Evolutionary conservation across 2,329 filamentous ascomycete species (phyloP).

Genomic region (Teratosphaeria gauchensis): DNA sequence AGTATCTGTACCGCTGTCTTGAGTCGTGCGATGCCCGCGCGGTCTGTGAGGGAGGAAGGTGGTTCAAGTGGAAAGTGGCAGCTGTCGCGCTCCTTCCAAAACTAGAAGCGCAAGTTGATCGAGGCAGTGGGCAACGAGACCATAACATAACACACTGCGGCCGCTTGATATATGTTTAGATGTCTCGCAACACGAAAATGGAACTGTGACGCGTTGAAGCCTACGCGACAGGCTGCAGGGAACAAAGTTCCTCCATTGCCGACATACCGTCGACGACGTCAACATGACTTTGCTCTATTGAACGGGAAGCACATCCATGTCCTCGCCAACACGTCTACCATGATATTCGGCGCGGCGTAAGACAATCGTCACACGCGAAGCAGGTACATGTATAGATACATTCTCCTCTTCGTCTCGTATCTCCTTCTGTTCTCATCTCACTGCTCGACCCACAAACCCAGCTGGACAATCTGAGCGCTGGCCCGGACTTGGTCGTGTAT

Average conservation of each 20-base stretch:
- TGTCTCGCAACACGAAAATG: neutral
- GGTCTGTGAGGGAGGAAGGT: slow-evolving; percentile 7
- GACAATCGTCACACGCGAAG: neutral
- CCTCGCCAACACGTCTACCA: neutral
- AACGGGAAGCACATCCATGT: neutral
- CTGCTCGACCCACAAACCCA: neutral
- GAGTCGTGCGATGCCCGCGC: slow-evolving; percentile 6
- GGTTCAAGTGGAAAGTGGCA: slow-evolving; percentile 5
- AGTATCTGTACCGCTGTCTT: slow-evolving; percentile 4
- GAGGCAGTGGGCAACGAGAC: slow-evolving; percentile 10
- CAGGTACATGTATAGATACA: neutral
- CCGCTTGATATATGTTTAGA: neutral
- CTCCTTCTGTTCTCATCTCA: neutral
- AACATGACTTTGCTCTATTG: neutral
- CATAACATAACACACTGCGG: slow-evolving; percentile 9
- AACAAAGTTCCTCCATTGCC: neutral
- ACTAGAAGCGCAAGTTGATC: slow-evolving; percentile 8
- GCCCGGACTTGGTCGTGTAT: neutral
- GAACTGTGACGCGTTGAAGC: neutral
- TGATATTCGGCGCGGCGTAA: neutral
- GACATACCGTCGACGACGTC: neutral
- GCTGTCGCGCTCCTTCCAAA: slow-evolving; percentile 3
- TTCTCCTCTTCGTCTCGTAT: neutral
- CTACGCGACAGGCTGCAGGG: neutral
- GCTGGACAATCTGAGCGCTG: too few species aligned